Evolutionary conservation across 305 asterid species (phyloP).

Genomic region (Galium porrigens): DNA sequence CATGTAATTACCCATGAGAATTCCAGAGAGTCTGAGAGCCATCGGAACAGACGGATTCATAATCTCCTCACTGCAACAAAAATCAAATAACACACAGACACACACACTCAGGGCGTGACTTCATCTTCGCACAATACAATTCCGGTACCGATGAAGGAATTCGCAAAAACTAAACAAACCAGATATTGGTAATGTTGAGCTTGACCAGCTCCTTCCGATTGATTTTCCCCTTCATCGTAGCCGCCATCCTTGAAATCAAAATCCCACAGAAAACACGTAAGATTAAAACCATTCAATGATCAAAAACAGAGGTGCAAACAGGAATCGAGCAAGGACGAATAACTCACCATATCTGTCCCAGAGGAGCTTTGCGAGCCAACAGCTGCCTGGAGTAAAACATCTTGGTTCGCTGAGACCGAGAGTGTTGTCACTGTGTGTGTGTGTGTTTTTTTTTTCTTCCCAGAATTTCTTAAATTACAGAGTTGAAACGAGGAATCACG

Average conservation of each 20-base stretch:
- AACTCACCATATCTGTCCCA: constrained; percentile 82
- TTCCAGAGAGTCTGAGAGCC: constrained; percentile 93
- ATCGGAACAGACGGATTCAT: constrained; percentile 79
- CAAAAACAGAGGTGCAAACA: neutral
- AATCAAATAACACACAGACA: neutral
- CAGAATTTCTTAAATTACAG: neutral
- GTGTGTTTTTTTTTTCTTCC: neutral
- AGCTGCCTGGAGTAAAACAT: constrained; percentile 90
- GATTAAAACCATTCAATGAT: neutral
- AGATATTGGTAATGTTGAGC: constrained; percentile 64
- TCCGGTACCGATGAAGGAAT: neutral
- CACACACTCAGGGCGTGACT: neutral
- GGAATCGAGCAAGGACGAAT: neutral
- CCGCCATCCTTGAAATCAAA: constrained; percentile 69
- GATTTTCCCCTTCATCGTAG: constrained; percentile 65
- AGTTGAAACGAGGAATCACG: neutral
- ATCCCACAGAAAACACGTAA: neutral
- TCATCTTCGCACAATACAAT: neutral
- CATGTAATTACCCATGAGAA: constrained; percentile 66
- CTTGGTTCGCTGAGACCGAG: neutral
- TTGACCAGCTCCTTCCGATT: constrained; percentile 52
- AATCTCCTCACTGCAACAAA: constrained; percentile 54
- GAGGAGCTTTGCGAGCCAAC: constrained; percentile 89
- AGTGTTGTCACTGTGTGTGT: neutral
- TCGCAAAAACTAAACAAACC: constrained; percentile 22